These are phyloP conservation scores for Cucurbita argyrosperma DNA, from an alignment of 306 rosid species.

Conservation along the genomic window DNA sequence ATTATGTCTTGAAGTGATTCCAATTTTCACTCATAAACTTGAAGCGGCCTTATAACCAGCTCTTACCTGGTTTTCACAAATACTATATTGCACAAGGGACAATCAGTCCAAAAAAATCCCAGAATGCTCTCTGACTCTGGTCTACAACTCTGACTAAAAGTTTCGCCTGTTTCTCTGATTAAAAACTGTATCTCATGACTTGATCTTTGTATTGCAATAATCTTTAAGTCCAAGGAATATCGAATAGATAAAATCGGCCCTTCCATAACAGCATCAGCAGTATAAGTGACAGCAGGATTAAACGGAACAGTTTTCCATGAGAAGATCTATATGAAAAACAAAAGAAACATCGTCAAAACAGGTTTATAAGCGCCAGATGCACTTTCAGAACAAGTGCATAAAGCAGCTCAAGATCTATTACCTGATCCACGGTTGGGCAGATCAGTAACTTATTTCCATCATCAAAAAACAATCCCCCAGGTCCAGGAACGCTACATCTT, in stretches of 20 bases:
- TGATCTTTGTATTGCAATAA: slow-evolving; percentile 75
- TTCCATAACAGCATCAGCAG: slow-evolving; percentile 54
- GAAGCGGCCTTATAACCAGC: neutral
- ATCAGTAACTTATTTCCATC: slow-evolving; percentile 75
- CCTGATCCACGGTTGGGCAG: slow-evolving; percentile 73
- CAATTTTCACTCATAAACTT: neutral
- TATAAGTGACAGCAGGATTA: slow-evolving; percentile 46
- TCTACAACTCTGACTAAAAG: slow-evolving; percentile 65
- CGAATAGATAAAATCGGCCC: slow-evolving; percentile 77
- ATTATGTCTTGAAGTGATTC: neutral
- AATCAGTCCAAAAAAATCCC: slow-evolving; percentile 96
- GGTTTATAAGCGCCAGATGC: neutral
- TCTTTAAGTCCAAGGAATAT: slow-evolving; percentile 65
- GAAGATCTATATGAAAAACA: slow-evolving; percentile 36
- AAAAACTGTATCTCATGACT: slow-evolving; percentile 60
- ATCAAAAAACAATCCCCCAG: slow-evolving; percentile 69
- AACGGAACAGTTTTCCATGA: slow-evolving; percentile 84
- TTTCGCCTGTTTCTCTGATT: slow-evolving; percentile 65
- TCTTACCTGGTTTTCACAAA: slow-evolving; percentile 76
- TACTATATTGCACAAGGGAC: slow-evolving; percentile 67
- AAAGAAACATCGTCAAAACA: neutral
- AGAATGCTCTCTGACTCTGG: slow-evolving; percentile 73
- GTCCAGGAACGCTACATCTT: slow-evolving; percentile 48
- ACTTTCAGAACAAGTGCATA: neutral
- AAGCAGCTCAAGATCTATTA: slow-evolving; percentile 8